phyloP scores from a whole-genome alignment of 2,329 filamentous ascomycete species.

The Pseudodiploospora longispora region DNA sequence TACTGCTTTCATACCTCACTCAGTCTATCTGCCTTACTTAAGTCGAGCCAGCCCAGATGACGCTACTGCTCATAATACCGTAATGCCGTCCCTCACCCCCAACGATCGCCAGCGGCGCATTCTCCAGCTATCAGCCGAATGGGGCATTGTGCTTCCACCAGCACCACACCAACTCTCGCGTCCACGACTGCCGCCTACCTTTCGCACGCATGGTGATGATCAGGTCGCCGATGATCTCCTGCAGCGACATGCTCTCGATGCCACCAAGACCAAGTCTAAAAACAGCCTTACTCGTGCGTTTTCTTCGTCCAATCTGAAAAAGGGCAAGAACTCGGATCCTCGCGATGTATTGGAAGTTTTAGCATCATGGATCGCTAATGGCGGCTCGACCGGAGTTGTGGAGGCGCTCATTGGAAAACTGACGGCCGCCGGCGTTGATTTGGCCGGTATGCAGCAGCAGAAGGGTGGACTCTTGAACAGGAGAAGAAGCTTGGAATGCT shows the following conservation, averaged over 20 bases:
- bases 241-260: conserved; percentile 33
- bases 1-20: no score
- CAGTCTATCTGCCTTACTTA: no score
- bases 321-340: conserved; percentile 44
- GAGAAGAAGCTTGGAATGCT: conserved; percentile 41
- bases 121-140: conserved; percentile 41
- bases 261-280: conserved; percentile 29
- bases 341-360: conserved; percentile 46
- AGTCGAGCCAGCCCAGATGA: conserved; percentile 8
- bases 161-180: conserved; percentile 31
- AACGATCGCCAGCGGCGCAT: conserved; percentile 39
- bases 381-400: conserved; percentile 46
- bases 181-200: conserved; percentile 34
- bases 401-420: conserved; percentile 46
- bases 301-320: conserved; percentile 30
- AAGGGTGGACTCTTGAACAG: conserved; percentile 40
- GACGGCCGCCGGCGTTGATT: conserved; percentile 39
- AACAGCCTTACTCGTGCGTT: conserved; percentile 31
- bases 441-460: conserved; percentile 40
- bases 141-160: conserved; percentile 36
- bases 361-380: conserved; percentile 38
- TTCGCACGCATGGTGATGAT: conserved; percentile 42
- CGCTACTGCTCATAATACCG: not conserved
- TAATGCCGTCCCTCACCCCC: conserved; percentile 23
- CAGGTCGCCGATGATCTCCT: conserved; percentile 46